Evolutionary conservation across 1,284 basidiomycete genomes (phyloP).

Genomic region (Xanthoconium separans): DNA sequence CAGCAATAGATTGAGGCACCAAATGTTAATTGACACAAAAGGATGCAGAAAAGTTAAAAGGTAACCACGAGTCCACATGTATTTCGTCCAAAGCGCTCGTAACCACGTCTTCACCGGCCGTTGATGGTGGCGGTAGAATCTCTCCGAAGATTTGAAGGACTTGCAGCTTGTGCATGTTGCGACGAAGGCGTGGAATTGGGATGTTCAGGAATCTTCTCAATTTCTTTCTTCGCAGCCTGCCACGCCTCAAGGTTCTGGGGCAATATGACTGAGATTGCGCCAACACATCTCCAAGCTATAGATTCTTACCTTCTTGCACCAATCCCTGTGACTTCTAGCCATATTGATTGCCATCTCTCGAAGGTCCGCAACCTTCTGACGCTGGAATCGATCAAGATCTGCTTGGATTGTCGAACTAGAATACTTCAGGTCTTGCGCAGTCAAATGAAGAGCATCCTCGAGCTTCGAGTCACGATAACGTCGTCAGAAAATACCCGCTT

Average conservation of each 20-base stretch:
- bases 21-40: slow-evolving; percentile 15
- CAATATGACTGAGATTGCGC: slow-evolving; percentile 14
- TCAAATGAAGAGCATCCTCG: slow-evolving; percentile 87
- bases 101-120: slow-evolving; percentile 38
- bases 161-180: slow-evolving; percentile 32
- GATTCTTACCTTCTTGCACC: slow-evolving; percentile 82
- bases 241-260: slow-evolving; percentile 91
- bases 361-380: slow-evolving; percentile 96
- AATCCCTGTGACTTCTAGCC: slow-evolving; percentile 89
- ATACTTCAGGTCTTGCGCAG: slow-evolving; percentile 92
- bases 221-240: slow-evolving; percentile 93
- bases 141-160: slow-evolving; percentile 44
- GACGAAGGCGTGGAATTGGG: slow-evolving; percentile 64
- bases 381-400: slow-evolving; percentile 96
- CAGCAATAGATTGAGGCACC: slow-evolving; percentile 27
- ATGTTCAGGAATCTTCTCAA: slow-evolving; percentile 85
- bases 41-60: slow-evolving; percentile 3
- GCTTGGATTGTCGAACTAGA: slow-evolving; percentile 95
- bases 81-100: slow-evolving; percentile 11
- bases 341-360: slow-evolving; percentile 90
- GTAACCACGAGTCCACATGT: slow-evolving; percentile 14
- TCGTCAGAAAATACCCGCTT: slow-evolving; percentile 19
- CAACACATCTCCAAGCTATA: slow-evolving; percentile 1
- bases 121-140: slow-evolving; percentile 63
- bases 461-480: slow-evolving; percentile 51